Evolutionary conservation across 2,329 filamentous ascomycete species (phyloP).

Genomic region (Camillea tinctor): DNA sequence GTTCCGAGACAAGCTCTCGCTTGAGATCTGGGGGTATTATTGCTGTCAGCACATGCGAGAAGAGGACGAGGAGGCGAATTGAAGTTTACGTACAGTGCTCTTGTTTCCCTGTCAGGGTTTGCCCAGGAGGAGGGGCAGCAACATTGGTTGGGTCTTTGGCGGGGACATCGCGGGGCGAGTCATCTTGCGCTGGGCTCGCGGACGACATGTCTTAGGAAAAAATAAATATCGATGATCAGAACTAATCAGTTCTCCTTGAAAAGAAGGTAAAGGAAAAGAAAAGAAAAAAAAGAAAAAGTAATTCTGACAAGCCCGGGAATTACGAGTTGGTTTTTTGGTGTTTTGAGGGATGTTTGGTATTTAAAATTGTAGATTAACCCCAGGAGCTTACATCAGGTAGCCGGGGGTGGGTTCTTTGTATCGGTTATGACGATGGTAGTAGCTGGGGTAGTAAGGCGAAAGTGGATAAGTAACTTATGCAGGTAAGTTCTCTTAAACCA

Average conservation of each 20-base stretch:
- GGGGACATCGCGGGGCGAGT: slow-evolving; percentile 18
- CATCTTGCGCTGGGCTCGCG: slow-evolving; percentile 21
- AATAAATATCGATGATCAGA: not conserved
- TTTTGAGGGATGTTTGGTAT: not conserved
- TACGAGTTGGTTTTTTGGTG: not conserved
- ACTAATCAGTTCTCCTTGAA: no score
- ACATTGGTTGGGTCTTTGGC: slow-evolving; percentile 2
- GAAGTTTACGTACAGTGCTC: slow-evolving; percentile 83
- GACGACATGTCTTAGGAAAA: slow-evolving; percentile 23
- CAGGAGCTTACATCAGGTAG: slow-evolving; percentile 2
- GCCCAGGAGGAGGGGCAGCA: slow-evolving; percentile 38
- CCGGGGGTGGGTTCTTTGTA: not conserved
- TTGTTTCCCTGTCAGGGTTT: slow-evolving; percentile 84
- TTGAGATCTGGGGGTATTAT: slow-evolving; percentile 71
- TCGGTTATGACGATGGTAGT: not conserved
- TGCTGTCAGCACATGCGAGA: slow-evolving; percentile 16
- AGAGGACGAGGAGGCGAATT: not conserved
- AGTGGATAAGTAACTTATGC: not conserved
- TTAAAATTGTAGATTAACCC: not conserved
- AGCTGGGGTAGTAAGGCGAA: not conserved
- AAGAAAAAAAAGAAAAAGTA: not conserved
- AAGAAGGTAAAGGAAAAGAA: no score
- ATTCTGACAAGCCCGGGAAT: not conserved
- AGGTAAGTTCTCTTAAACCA: not conserved
- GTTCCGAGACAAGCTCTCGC: slow-evolving; percentile 85